Evolutionary conservation across 2,329 filamentous ascomycete species (phyloP).

Genomic region (Colletotrichum zoysiae): DNA sequence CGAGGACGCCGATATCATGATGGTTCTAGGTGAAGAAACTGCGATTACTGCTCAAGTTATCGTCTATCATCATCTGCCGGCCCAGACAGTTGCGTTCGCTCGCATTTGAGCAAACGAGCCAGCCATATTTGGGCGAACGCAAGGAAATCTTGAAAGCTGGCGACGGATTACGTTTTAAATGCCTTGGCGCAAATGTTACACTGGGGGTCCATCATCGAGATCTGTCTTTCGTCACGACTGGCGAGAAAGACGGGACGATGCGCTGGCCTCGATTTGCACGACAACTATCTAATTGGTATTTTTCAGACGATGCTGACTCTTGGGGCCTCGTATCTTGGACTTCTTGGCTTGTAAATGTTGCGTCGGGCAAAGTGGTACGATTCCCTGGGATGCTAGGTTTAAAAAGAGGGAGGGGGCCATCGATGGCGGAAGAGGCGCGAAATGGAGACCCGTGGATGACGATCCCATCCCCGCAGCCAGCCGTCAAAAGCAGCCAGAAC

Average conservation of each 20-base stretch:
- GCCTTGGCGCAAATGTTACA: not conserved
- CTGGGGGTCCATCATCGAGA: slow-evolving; percentile 16
- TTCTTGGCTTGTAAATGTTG: not conserved
- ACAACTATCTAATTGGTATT: slow-evolving; percentile 20
- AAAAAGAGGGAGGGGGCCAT: not conserved
- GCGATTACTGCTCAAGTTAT: not conserved
- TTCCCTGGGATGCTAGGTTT: not conserved
- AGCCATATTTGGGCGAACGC: not conserved
- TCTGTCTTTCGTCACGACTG: not conserved
- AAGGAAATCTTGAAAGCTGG: not conserved
- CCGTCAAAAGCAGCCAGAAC: slow-evolving; percentile 2
- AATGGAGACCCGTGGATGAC: not conserved
- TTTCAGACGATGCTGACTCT: not conserved
- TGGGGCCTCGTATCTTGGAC: not conserved
- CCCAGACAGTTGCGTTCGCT: not conserved
- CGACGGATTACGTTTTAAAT: not conserved
- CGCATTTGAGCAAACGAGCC: not conserved
- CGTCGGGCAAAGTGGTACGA: not conserved
- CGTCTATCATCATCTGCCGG: not conserved
- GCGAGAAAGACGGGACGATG: slow-evolving; percentile 32
- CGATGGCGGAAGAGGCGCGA: not conserved
- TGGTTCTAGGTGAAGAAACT: not conserved
- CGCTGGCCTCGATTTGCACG: slow-evolving; percentile 16
- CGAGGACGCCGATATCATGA: slow-evolving; percentile 8
- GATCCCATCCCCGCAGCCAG: not conserved